These are phyloP conservation scores for Didymella sp. DNA, from an alignment of 2,329 filamentous ascomycete species.

Conservation along the genomic window DNA sequence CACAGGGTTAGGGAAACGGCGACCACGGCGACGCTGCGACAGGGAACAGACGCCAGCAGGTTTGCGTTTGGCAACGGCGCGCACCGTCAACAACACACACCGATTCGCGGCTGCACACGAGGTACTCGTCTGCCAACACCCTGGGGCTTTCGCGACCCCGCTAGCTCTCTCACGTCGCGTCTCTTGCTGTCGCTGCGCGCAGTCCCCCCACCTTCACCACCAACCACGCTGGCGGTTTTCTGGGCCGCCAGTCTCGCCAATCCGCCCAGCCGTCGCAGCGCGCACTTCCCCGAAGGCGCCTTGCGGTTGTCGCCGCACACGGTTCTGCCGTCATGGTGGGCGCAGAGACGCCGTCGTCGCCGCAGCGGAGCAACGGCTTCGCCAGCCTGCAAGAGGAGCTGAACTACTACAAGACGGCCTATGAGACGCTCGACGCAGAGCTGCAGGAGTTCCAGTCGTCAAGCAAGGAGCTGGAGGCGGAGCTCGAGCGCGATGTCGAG, in stretches of 20 bases:
- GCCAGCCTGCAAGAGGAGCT: conserved; percentile 72
- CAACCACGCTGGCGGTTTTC: neutral
- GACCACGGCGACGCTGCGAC: conserved; percentile 14
- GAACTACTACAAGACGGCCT: conserved; percentile 94
- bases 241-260: conserved; percentile 17
- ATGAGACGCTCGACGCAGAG: conserved; percentile 89
- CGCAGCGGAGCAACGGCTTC: conserved; percentile 42
- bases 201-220: neutral
- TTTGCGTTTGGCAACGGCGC: conserved; percentile 55
- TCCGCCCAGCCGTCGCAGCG: conserved; percentile 29
- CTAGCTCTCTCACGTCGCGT: conserved; percentile 15
- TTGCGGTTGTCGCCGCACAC: conserved; percentile 23
- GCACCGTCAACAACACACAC: conserved; percentile 30
- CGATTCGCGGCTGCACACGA: conserved; percentile 35
- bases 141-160: conserved; percentile 24
- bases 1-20: conserved; percentile 38
- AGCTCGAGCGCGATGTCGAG: conserved; percentile 95
- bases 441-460: conserved; percentile 92
- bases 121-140: too few relatives aligned
- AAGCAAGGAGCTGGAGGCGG: conserved; percentile 90
- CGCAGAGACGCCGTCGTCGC: conserved; percentile 43
- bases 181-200: conserved; percentile 16
- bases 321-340: conserved; percentile 38
- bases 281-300: conserved; percentile 36
- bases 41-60: conserved; percentile 24